Conservation (phyloP, 306 rosid species). For the Cicer judaicum region DNA sequence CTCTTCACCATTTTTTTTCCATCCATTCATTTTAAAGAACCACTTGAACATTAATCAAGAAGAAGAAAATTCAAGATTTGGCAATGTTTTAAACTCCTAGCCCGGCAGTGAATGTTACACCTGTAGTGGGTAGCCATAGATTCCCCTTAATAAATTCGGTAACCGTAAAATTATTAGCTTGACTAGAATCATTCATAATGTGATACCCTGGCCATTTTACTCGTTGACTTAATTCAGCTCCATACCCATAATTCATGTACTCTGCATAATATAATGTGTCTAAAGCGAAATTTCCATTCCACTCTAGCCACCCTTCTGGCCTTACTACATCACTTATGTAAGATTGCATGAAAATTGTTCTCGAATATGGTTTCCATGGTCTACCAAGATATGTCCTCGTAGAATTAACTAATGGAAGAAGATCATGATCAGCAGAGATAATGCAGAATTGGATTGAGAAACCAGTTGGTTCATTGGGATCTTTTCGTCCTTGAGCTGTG, state of each 20-base stretch:
- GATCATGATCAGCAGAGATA: conserved; percentile 62
- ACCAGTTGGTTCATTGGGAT: conserved; percentile 68
- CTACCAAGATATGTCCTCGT: conserved; percentile 69
- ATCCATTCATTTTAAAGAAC: neutral
- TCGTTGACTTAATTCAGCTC: conserved; percentile 49
- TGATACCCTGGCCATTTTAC: conserved; percentile 77
- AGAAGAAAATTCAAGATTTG: conserved; percentile 2
- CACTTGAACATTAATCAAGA: neutral
- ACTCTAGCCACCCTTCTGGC: conserved; percentile 85
- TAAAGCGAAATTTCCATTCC: conserved; percentile 61
- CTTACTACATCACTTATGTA: conserved; percentile 53
- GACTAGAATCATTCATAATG: conserved; percentile 53
- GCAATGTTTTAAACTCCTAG: conserved; percentile 30
- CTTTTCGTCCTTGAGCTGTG: conserved; percentile 80
- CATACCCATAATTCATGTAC: conserved; percentile 64
- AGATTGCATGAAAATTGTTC: conserved; percentile 65
- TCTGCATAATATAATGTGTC: conserved; percentile 71
- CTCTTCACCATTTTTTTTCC: neutral
- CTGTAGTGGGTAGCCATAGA: conserved; percentile 45
- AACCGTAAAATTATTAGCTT: conserved; percentile 56
- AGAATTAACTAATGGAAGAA: conserved; percentile 44
- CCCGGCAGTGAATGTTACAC: conserved; percentile 41
- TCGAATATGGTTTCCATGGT: conserved; percentile 73
- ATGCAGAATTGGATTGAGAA: conserved; percentile 79
- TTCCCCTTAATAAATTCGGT: conserved; percentile 41